Evolutionary conservation across 2,329 filamentous ascomycete species (phyloP).

Genomic region (Colletotrichum limetticola): DNA sequence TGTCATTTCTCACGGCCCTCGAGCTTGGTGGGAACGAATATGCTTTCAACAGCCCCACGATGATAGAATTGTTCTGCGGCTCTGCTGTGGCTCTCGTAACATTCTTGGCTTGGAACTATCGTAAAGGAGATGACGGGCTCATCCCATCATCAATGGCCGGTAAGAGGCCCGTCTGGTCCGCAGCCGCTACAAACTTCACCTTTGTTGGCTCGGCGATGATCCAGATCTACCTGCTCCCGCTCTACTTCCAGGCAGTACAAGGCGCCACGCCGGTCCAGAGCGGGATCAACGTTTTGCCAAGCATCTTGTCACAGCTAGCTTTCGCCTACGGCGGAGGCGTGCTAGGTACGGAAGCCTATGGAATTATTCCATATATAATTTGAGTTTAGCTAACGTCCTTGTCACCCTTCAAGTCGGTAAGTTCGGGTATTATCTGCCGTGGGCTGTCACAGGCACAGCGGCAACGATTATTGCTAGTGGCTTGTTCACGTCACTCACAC

Average conservation of each 20-base stretch:
- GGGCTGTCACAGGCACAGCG: conserved; percentile 23
- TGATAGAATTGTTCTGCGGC: conserved; percentile 40
- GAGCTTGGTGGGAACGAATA: conserved; percentile 45
- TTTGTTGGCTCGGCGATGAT: conserved; percentile 25
- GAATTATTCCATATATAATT: background rate
- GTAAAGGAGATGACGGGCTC: conserved; percentile 40
- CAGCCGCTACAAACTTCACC: conserved; percentile 53
- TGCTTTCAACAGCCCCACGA: conserved; percentile 39
- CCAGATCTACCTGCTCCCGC: conserved; percentile 44
- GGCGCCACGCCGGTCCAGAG: conserved; percentile 42
- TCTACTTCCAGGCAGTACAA: conserved; percentile 48
- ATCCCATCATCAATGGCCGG: conserved; percentile 38
- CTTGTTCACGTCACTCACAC: conserved; percentile 33
- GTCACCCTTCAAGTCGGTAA: conserved; percentile 18
- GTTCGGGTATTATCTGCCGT: conserved; percentile 36
- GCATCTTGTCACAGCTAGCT: conserved; percentile 40
- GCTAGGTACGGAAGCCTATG: conserved; percentile 37
- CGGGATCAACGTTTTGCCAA: conserved; percentile 46
- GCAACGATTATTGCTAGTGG: conserved; percentile 30
- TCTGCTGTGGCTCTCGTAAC: conserved; percentile 33
- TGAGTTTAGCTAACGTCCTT: background rate
- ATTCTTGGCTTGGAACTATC: conserved; percentile 40
- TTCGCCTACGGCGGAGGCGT: conserved; percentile 37
- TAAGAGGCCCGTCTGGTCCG: conserved; percentile 41
- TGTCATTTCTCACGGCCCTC: conserved; percentile 47